Base-by-base conservation (phyloP, 768 basidiomycete species). In the Hemileccinum rubropunctum region DNA sequence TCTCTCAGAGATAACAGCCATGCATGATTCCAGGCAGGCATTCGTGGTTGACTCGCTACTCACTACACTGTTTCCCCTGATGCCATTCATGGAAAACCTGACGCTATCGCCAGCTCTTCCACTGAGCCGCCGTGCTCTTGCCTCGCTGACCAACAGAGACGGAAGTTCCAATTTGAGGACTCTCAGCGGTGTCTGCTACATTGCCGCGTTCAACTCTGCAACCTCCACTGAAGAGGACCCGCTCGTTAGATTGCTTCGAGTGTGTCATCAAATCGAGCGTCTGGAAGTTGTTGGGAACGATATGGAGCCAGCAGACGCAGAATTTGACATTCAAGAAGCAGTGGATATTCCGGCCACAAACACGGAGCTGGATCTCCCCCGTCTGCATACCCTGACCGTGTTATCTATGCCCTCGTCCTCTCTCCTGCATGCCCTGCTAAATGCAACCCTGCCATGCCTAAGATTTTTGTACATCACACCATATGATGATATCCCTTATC, bases 381-480 rank as follows among this genome's bases (percentile, higher is more conserved):
- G 71, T 47, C 74, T 93, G 15, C 79, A 76, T 42, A 80, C 76
- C 17, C 62, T 92, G 18, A 74, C 79, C 15, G 58, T 91, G 15
- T 70, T 89, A 18, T 84, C 86, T 2, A 80, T 88, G 71, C 81
- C 83, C 44, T 76, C 73, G 6, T 87, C 86, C 5, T 78, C 82
- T 18, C 70, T 89, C 28, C 72, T 90, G 66, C 67, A 77, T 34
- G 74, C 78, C 14, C 71, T 93, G 23, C 68, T 88, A 15, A 63
- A 71, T 34, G 77, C 85, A 0, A 64, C 80, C 0, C 78, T 93
- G 13, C 89, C 86, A 4, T 68, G 75, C 3, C 71, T 93, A 36
- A 73, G 64, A 30, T 83, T 82, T 55, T 71, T 92, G 17, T 83
- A 78, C 13, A 62, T 91, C 33, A 89, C 88, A 1, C 88, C 88